phyloP scores from a whole-genome alignment of 1,284 basidiomycete genomes.

The Hymenochaete sp. region DNA sequence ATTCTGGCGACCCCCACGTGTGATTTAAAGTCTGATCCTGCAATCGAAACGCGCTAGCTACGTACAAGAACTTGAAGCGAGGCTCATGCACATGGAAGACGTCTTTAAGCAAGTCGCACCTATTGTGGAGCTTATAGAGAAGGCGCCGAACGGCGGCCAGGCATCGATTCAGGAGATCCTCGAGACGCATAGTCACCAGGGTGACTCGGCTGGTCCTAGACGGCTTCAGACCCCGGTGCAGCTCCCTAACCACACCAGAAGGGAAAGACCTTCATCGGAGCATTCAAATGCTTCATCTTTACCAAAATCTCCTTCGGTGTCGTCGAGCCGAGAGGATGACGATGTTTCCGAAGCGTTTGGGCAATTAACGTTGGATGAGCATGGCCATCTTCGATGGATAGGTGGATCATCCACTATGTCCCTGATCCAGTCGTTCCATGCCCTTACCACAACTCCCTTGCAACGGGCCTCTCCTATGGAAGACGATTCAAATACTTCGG shows the following conservation, averaged over 20 bases:
- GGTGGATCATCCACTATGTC: conserved; percentile 87
- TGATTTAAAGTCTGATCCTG: conserved; percentile 20
- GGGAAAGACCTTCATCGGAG: conserved; percentile 26
- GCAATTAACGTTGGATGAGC: conserved; percentile 79
- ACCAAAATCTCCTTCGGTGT: conserved; percentile 13
- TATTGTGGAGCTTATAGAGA: conserved; percentile 61
- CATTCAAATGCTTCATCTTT: conserved; percentile 13
- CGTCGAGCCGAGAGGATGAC: conserved; percentile 49
- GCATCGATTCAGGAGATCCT: conserved; percentile 28
- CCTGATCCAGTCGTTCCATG: conserved; percentile 79
- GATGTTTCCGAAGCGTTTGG: conserved; percentile 77
- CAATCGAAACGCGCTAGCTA: conserved; percentile 42
- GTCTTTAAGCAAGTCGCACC: conserved; percentile 71
- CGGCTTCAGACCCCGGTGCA: neutral
- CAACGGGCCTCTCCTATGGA: conserved; percentile 74
- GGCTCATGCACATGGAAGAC: conserved; percentile 75
- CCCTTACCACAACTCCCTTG: conserved; percentile 63
- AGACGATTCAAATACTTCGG: conserved; percentile 66
- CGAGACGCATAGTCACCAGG: conserved; percentile 8
- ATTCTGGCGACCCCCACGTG: conserved; percentile 11
- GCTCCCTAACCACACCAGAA: neutral
- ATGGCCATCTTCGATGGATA: conserved; percentile 87
- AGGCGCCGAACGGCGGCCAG: conserved; percentile 25
- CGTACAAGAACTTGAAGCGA: conserved; percentile 79
- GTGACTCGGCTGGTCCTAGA: neutral